These are phyloP conservation scores for Diospyros kaki DNA, from an alignment of 148 eudicot species.

Conservation along the genomic window DNA sequence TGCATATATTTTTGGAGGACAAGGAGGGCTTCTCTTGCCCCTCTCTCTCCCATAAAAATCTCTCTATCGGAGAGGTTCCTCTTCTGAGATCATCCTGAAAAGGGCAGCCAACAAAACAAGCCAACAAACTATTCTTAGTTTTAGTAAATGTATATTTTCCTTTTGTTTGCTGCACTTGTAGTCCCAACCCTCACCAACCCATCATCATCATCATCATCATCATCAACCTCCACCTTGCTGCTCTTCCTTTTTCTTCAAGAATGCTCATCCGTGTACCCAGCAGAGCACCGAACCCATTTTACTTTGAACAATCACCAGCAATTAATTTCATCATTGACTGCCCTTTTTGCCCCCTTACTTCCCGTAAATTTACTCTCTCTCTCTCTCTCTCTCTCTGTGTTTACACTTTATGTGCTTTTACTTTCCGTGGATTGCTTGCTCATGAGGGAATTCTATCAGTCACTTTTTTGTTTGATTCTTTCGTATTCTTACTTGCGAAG, in stretches of 20 bases:
- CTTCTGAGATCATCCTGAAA: constrained; percentile 59
- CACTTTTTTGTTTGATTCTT: constrained; percentile 13
- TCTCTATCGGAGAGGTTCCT: constrained; percentile 40
- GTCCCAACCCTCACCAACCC: background rate
- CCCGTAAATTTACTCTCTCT: constrained; percentile 28
- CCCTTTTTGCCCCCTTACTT: constrained; percentile 17
- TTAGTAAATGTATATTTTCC: background rate
- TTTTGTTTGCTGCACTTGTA: background rate
- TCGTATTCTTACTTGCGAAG: constrained; percentile 2
- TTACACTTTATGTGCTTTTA: background rate
- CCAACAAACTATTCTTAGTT: background rate
- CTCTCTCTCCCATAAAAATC: constrained; percentile 2
- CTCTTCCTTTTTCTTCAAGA: too few species aligned
- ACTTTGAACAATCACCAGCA: constrained; percentile 1
- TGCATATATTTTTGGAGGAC: too few species aligned
- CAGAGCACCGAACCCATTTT: too few species aligned
- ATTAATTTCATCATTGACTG: constrained; percentile 15
- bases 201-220: background rate
- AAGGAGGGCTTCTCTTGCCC: constrained; percentile 5
- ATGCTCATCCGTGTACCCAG: too few species aligned
- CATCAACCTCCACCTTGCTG: too few species aligned
- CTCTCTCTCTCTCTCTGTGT: too few species aligned
- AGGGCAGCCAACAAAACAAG: constrained; percentile 30
- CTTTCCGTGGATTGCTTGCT: constrained; percentile 49
- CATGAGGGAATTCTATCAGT: constrained; percentile 48